Evolutionary conservation across 1,284 basidiomycete genomes (phyloP).

Genomic region (Termitomyces sp.): DNA sequence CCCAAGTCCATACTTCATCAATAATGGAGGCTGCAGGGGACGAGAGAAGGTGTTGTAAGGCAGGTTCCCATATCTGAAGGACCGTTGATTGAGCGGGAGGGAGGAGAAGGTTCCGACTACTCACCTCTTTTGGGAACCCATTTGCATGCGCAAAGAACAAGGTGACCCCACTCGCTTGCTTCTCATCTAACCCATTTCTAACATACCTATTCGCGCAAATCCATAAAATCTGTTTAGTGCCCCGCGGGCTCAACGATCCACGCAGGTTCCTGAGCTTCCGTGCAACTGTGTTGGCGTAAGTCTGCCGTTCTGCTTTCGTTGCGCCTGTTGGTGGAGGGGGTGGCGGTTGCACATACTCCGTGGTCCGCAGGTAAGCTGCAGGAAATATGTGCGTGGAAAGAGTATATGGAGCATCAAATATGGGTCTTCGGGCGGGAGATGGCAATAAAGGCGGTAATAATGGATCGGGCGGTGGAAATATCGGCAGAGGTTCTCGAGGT

Average conservation of each 20-base stretch:
- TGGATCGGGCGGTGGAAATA: conserved; percentile 34
- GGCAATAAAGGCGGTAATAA: conserved; percentile 27
- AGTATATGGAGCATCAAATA: conserved; percentile 28
- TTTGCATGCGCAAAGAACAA: conserved; percentile 76
- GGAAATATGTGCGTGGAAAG: conserved; percentile 71
- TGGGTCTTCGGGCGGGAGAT: conserved; percentile 28
- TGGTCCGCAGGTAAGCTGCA: conserved; percentile 59
- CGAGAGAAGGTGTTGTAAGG: conserved; percentile 43
- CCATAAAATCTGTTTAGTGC: conserved; percentile 42
- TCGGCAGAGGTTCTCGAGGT: conserved; percentile 25
- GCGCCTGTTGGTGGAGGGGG: conserved; percentile 21
- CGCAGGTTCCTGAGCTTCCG: conserved; percentile 23
- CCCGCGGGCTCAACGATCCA: conserved; percentile 22
- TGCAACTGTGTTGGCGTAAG: conserved; percentile 18
- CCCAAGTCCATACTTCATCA: conserved; percentile 79
- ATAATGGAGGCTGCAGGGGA: conserved; percentile 33
- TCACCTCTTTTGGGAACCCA: conserved; percentile 79
- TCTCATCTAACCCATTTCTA: conserved; percentile 20
- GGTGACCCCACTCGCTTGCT: conserved; percentile 42
- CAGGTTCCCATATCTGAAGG: conserved; percentile 64
- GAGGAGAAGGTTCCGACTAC: conserved; percentile 15
- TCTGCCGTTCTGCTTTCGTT: conserved; percentile 30
- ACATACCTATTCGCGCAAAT: conserved; percentile 55
- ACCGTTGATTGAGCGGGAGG: not conserved
- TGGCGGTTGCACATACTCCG: conserved; percentile 40